Base-by-base conservation (phyloP, 2,329 filamentous ascomycete species). In the Sclerotinia nivalis region DNA sequence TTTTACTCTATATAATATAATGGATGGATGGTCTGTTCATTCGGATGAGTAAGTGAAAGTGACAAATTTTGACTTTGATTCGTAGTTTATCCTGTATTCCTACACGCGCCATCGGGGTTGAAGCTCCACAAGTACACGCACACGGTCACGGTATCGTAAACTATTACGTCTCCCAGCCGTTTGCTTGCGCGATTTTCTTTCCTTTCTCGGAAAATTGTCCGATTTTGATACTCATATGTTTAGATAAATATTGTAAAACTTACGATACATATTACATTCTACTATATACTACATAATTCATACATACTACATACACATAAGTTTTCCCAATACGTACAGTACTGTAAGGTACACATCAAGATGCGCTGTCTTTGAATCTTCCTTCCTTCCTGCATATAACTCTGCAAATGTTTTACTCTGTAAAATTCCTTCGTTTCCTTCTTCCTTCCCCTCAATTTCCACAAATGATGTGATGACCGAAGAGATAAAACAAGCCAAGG, bases 321-420 rank as follows among this genome's bases (percentile, higher is more conserved):
- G 50, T 25, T 15, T 52, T 54, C 50, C 7, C 50, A 28, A 28
- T 55, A 22, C 28, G 9, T 20, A 12, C 52, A 2, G 8, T 34
- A 5, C 20, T 34, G 54, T 37, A 37, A 56, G 54, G 54, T 18
- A 12, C 8, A 22, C 40, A 40, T 40, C 55, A 22, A 40, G 31
- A 58, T 58, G 55, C 55, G 55, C 55, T 58, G 31, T 25, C 56
- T 43, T 20, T 43, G n/a, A n/a, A 59, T 59, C 28, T 59, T 25
- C 34, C 56, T 25, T 43, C n/a, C 56, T 10, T 28, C 37, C 37
- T 18, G 55, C 34, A 58, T 58, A 7, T 40, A 58, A 37, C 9
- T 13, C 55, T 58, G 55, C 55, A 40, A 31, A 31, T 40, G 20
- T 58, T 58, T 34, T 31, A 31, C 31, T 31, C 31, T 31, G 31